Conservation (phyloP, 495 filamentous ascomycete genomes). For the Aspergillus sclerotioniger region DNA sequence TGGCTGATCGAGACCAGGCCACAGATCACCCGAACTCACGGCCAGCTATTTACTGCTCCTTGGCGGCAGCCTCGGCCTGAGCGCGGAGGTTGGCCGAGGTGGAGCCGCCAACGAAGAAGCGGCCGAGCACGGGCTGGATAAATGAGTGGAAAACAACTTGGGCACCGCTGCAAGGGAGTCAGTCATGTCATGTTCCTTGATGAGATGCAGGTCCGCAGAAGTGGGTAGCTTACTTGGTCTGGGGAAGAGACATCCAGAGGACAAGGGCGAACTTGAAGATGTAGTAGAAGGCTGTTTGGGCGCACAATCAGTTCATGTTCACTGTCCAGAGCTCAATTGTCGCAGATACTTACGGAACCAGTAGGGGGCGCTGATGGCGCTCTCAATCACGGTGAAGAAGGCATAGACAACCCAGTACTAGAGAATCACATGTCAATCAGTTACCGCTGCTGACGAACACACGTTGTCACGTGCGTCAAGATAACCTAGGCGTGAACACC, state of each 20-base stretch:
- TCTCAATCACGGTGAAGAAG: slow-evolving; percentile 92
- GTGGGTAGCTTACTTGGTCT: slow-evolving; percentile 69
- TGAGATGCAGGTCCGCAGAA: background rate
- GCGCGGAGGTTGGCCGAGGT: slow-evolving; percentile 87
- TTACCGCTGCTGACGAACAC: slow-evolving; percentile 11
- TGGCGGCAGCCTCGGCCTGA: slow-evolving; percentile 75
- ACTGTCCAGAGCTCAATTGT: background rate
- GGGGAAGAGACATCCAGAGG: slow-evolving; percentile 95
- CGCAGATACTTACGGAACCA: slow-evolving; percentile 77
- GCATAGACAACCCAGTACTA: slow-evolving; percentile 98
- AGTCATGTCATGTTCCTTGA: background rate
- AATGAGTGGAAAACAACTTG: slow-evolving; percentile 96
- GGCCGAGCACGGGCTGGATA: slow-evolving; percentile 84
- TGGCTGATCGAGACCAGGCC: slow-evolving; percentile 7
- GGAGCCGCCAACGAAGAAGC: slow-evolving; percentile 77
- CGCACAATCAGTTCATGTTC: slow-evolving; percentile 14
- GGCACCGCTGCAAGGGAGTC: slow-evolving; percentile 68
- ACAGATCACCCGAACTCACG: slow-evolving; percentile 9
- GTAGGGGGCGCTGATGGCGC: slow-evolving; percentile 88
- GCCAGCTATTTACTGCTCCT: slow-evolving; percentile 40
- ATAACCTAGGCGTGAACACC: background rate
- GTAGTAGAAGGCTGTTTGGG: slow-evolving; percentile 82
- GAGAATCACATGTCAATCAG: slow-evolving; percentile 21
- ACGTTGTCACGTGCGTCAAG: slow-evolving; percentile 15
- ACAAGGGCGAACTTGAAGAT: slow-evolving; percentile 98